Conservation (phyloP, 2,329 filamentous ascomycete species). For the Sclerotinia sclerotiorum region DNA sequence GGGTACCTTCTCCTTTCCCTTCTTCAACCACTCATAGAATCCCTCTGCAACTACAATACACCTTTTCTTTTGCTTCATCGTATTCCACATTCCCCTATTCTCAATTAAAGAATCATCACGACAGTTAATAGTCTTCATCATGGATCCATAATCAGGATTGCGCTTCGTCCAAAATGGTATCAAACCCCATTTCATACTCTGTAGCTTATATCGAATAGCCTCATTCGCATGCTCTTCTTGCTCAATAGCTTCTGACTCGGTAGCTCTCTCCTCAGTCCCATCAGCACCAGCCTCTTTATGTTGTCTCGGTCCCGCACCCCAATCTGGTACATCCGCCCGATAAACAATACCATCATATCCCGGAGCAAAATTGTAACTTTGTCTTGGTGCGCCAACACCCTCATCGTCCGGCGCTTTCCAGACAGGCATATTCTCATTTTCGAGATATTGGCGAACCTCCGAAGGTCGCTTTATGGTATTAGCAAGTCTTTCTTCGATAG, state of each 20-base stretch:
- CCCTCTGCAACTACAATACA: constrained; percentile 88
- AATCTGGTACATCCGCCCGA: constrained; percentile 67
- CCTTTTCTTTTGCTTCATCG: constrained; percentile 85
- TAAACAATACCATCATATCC: constrained; percentile 85
- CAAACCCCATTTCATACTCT: constrained; percentile 95
- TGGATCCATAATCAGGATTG: constrained; percentile 71
- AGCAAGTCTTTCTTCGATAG: not conserved
- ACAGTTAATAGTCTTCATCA: constrained; percentile 93
- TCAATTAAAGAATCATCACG: constrained; percentile 80
- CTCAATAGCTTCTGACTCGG: constrained; percentile 23
- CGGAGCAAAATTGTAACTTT: constrained; percentile 91
- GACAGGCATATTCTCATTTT: constrained; percentile 71
- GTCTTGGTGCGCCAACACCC: constrained; percentile 55
- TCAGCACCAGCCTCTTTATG: constrained; percentile 34
- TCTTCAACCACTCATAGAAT: constrained; percentile 95
- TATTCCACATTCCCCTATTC: constrained; percentile 82
- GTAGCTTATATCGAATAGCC: constrained; percentile 70
- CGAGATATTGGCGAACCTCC: constrained; percentile 70
- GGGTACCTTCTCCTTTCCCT: constrained; percentile 77
- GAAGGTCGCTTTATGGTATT: constrained; percentile 63
- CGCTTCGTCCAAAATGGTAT: constrained; percentile 91
- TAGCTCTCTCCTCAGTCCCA: constrained; percentile 31
- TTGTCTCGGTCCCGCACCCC: constrained; percentile 50
- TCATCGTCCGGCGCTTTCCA: constrained; percentile 72
- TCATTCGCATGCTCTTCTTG: constrained; percentile 27